Conservation (phyloP, 495 filamentous ascomycete genomes). For the Penicillium cataractarum region DNA sequence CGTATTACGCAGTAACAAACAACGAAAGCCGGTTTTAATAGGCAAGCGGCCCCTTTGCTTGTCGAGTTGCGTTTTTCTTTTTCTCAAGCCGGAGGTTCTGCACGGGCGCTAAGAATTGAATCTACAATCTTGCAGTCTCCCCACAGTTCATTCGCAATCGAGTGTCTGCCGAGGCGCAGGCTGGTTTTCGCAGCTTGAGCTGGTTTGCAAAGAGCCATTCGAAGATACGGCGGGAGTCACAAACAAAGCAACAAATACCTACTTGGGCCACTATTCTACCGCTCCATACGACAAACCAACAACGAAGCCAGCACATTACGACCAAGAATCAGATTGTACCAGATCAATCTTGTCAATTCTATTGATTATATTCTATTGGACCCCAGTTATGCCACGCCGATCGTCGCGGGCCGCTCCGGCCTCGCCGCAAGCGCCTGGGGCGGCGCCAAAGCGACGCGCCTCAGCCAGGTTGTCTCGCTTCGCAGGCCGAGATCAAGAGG, state of each 20-base stretch:
- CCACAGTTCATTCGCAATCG: background rate
- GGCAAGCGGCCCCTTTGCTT: conserved; percentile 10
- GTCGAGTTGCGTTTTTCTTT: conserved; percentile 13
- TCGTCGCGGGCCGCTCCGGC: conserved; percentile 46
- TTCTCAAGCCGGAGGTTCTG: background rate
- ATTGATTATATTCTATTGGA: background rate
- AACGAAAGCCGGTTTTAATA: conserved; percentile 25
- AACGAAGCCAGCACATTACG: background rate
- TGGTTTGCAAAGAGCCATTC: background rate
- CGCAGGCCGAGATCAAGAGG: conserved; percentile 39
- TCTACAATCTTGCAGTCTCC: conserved; percentile 5
- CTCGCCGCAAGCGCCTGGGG: conserved; percentile 39
- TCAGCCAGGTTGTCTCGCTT: conserved; percentile 39
- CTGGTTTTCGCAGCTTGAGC: background rate
- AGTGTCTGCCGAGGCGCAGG: background rate
- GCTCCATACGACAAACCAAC: background rate
- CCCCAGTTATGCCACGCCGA: conserved; percentile 42
- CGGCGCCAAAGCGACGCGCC: conserved; percentile 46
- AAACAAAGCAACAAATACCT: background rate
- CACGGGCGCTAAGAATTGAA: conserved; percentile 2
- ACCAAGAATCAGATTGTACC: background rate
- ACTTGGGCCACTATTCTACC: background rate
- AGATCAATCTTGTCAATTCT: background rate
- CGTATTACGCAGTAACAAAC: conserved; percentile 21
- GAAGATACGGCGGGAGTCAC: background rate